A percentile compares a stretch with the other conserved stretches of the same genome.
Evolutionary conservation across 768 basidiomycete species (phyloP).

Genomic region (Hygrocybe coccinea): DNA sequence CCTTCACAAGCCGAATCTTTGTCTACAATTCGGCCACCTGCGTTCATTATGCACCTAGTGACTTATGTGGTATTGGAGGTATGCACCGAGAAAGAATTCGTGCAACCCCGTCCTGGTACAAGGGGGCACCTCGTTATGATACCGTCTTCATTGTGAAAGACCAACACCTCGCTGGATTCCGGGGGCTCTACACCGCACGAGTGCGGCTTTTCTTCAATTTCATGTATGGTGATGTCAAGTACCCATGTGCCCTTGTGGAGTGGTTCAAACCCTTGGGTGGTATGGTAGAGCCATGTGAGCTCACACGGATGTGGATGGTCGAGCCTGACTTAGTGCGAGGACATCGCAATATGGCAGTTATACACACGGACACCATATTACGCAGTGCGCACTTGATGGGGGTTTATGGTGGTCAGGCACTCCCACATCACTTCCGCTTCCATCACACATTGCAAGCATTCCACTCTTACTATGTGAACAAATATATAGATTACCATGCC

Average conservation of each 20-base stretch:
- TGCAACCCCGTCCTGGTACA: slow-evolving; percentile 5
- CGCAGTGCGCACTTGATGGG: slow-evolving; percentile 30
- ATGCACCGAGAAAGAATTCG: slow-evolving; percentile 27
- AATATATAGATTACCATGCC: too few species aligned
- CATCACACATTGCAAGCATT: slow-evolving; percentile 22
- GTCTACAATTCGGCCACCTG: slow-evolving; percentile 13
- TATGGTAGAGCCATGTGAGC: slow-evolving; percentile 1
- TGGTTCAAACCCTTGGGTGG: slow-evolving; percentile 24
- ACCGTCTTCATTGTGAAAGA: slow-evolving; percentile 23
- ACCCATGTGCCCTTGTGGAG: slow-evolving; percentile 29
- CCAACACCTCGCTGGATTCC: slow-evolving; percentile 19
- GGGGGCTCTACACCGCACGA: slow-evolving; percentile 18
- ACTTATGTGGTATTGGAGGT: slow-evolving; percentile 21
- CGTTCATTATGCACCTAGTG: slow-evolving; percentile 25
- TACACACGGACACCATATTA: slow-evolving; percentile 29
- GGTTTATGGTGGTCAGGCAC: slow-evolving; percentile 16
- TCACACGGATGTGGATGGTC: slow-evolving; percentile 25
- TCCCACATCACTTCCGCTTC: slow-evolving; percentile 21
- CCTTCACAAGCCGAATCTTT: neutral
- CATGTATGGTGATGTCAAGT: slow-evolving; percentile 7
- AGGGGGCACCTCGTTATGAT: slow-evolving; percentile 16
- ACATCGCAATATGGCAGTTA: slow-evolving; percentile 15
- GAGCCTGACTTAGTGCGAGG: slow-evolving; percentile 20
- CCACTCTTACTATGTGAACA: slow-evolving; percentile 15
- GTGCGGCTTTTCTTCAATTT: slow-evolving; percentile 29